Evolutionary conservation across 345 rosid species (phyloP), one percentile per base, ranked within the genome.

Genomic region (Citrus mangshanensis): DNA sequence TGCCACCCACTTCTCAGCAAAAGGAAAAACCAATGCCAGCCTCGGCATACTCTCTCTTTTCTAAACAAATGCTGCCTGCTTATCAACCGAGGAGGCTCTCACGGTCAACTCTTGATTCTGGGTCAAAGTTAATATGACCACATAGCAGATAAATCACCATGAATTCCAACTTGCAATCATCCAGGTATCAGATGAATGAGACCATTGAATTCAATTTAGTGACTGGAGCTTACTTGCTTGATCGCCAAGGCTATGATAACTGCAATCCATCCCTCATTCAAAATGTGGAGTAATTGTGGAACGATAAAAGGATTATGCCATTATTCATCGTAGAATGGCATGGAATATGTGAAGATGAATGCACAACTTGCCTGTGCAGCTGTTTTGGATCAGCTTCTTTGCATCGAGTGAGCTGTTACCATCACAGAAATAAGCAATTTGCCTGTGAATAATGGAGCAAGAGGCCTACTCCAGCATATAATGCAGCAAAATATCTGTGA

Each of bases 11-110:
- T 72, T 83, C 87, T 1, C 83, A 80, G 27, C 89, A 86, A 0
- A 86, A 81, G 72, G 84, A 86, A 19, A 66, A 80, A 76, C 87
- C 89, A 58, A 84, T 86, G 46, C 63, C 79, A n/a, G 38, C 64
- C 68, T 49, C 58, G 13, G 42, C 24, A 54, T 16, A 58, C 30
- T 42, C 49, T 60, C 25, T 60, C 25, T 46, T 51, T 27, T 38
- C 61, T 8, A 79, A 71, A 63, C 51, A 75, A 66, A 34, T 75
- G 42, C 51, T 25, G 67, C 79, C 74, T 13, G 40, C 49, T 12
- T 60, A 5, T 28, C 24, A 24, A 58, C 46, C n/a, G 62, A 67
- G 56, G 35, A 72, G 19, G 59, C 71, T 9, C 38, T 51, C 46
- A 30, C 49, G 24, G 32, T 32, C 73, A 49, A 58, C 32, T 59